Evolutionary conservation across 2,329 filamentous ascomycete species (phyloP), one percentile per base, ranked within the genome.

Genomic region (Periglandula ipomoeae): DNA sequence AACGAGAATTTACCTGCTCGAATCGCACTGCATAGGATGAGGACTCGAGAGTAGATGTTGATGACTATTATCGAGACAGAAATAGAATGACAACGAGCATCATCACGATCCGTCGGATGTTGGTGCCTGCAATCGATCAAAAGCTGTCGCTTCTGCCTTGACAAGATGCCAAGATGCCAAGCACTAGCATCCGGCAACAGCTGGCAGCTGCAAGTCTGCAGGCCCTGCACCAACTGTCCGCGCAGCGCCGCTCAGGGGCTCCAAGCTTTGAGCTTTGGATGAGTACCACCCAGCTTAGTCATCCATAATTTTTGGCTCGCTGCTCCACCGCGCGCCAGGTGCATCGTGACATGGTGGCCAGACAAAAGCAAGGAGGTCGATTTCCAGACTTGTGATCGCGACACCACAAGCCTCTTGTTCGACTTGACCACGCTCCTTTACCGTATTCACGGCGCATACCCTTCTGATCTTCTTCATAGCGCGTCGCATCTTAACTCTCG

Each of bases 361-460:
- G 17, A 44, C 27, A 32, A 44, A 52, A 30, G 37, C 40, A 13
- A 38, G 35, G 17, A 38, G 35, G 35, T 4, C 17, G 17, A 5
- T 19, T 5, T 39, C 37, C 19, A 20, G 43, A 15, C 6, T n/a
- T 22, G 30, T 22, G 5, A 37, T 45, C 9, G n/a, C 32, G n/a
- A 37, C 19, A 26, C 24, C 22, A 26, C 32, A 20, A 49, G 15
- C 24, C 32, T 10, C 19, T 41, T 20, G 23, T 42, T 55, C 55
- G 58, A 55, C 53, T 58, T 53, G 43, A 53, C 52, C 55, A 63
- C 61, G 49, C 56, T 64, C 61, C 48, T 63, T 63, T 54, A 23
- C 15, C 19, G 26, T 19, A 9, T 17, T 4, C 19, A 20, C 19
- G 30, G 27, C 42, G 27, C 41, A 35, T 7, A 22, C 35, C 17